phyloP scores from a whole-genome alignment of 176 grass and related monocot genomes.

The Areca catechu region DNA sequence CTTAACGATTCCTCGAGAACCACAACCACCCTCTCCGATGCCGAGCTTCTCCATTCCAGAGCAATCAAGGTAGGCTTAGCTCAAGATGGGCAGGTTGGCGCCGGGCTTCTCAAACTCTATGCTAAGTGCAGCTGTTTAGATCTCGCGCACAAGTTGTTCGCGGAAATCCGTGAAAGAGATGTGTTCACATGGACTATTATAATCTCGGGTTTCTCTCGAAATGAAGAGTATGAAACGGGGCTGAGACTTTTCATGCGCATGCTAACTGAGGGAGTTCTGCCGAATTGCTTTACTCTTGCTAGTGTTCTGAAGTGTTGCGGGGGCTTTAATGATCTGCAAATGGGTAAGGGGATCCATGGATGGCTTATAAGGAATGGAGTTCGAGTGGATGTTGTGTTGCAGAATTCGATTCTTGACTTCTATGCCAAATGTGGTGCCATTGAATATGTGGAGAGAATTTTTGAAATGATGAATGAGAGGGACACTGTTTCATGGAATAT shows the following conservation, averaged over 20 bases:
- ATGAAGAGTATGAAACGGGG: slow-evolving; percentile 13
- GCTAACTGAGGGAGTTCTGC: slow-evolving; percentile 8
- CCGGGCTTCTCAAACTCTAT: slow-evolving; percentile 4
- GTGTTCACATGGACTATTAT: slow-evolving; percentile 25
- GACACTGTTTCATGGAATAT: slow-evolving; percentile 48
- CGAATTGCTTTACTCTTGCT: slow-evolving; percentile 42
- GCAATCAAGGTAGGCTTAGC: slow-evolving; percentile 12
- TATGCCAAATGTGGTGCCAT: slow-evolving; percentile 39
- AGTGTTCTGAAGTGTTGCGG: slow-evolving; percentile 51
- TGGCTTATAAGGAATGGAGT: slow-evolving; percentile 46
- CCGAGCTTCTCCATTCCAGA: slow-evolving; percentile 3
- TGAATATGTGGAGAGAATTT: slow-evolving; percentile 5
- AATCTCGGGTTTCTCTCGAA: slow-evolving; percentile 33
- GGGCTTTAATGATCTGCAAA: slow-evolving; percentile 11
- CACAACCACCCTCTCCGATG: background rate
- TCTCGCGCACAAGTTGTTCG: slow-evolving; percentile 11
- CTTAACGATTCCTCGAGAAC: slow-evolving; percentile 3
- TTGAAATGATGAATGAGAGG: slow-evolving; percentile 23
- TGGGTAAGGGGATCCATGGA: slow-evolving; percentile 39
- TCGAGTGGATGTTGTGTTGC: slow-evolving; percentile 29
- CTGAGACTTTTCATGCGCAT: slow-evolving; percentile 29
- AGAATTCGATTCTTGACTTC: slow-evolving; percentile 43
- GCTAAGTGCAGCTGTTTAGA: background rate
- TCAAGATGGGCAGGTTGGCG: background rate
- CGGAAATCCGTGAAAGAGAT: slow-evolving; percentile 17